phyloP scores from a whole-genome alignment of 140 eudicot species.

The Flaveria floridana region DNA sequence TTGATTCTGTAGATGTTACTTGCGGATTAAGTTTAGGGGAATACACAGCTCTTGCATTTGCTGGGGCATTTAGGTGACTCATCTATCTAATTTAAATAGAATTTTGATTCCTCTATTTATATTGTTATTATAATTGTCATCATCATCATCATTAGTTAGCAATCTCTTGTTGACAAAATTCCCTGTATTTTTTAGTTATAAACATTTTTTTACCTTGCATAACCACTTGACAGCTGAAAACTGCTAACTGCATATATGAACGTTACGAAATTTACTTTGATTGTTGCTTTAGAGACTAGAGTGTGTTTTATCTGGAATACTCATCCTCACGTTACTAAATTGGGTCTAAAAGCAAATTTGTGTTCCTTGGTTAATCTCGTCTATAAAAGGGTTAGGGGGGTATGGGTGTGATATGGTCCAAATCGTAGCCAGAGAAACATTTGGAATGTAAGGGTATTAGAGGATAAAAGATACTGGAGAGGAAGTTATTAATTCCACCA shows the following conservation, averaged over 20 bases:
- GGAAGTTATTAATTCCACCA: too few species aligned
- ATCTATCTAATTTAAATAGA: background rate
- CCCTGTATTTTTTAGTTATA: background rate
- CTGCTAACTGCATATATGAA: background rate
- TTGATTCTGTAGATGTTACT: constrained; percentile 84
- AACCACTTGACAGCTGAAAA: constrained; percentile 15
- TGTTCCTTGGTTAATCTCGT: too few species aligned
- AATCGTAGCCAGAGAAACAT: too few species aligned
- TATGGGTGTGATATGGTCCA: too few species aligned
- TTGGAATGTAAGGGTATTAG: too few species aligned
- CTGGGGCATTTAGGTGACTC: constrained; percentile 86
- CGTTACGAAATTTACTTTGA: background rate
- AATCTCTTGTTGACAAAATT: background rate
- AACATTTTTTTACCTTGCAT: background rate
- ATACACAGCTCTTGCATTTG: constrained; percentile 95
- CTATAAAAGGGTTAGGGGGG: too few species aligned
- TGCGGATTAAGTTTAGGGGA: constrained; percentile 97
- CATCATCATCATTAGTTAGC: constrained; percentile 1
- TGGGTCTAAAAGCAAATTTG: too few species aligned
- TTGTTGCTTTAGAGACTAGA: background rate
- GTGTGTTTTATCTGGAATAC: too few species aligned
- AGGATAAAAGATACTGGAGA: too few species aligned
- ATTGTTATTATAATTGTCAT: background rate
- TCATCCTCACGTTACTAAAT: too few species aligned
- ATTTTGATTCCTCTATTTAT: background rate